Percentiles rank a stretch among this genome's conserved stretches.
phyloP scores from a whole-genome alignment of 1,139 yeast genomes.

The Protomyces macrosporus region DNA sequence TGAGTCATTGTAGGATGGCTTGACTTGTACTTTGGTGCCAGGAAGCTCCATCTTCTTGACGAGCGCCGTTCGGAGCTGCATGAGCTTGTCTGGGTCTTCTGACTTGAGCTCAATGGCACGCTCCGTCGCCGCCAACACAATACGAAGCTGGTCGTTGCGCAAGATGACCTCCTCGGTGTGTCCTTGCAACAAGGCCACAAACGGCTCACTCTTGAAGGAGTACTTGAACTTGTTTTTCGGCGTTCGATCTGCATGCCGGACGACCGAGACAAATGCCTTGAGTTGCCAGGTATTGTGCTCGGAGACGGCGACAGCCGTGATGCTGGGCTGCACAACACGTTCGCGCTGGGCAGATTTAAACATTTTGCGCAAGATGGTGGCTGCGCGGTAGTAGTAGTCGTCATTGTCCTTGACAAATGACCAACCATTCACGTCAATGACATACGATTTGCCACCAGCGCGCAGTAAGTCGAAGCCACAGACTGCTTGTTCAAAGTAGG shows the following conservation, averaged over 20 bases:
- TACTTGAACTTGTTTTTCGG: conserved; percentile 98
- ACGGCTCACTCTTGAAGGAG: conserved; percentile 81
- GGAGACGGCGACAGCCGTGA: conserved; percentile 37
- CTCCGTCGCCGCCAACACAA: conserved; percentile 77
- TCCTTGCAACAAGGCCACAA: conserved; percentile 82
- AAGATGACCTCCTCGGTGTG: conserved; percentile 94
- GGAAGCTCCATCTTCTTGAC: conserved; percentile 87
- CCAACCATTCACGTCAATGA: conserved; percentile 96
- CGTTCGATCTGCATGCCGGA: conserved; percentile 96
- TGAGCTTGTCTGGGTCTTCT: conserved; percentile 74
- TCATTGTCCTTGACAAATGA: conserved; percentile 93
- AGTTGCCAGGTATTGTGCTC: conserved; percentile 95
- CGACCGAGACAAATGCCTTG: conserved; percentile 85
- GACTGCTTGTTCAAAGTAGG: conserved; percentile 83
- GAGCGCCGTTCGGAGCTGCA: conserved; percentile 71
- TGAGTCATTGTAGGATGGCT: conserved; percentile 65
- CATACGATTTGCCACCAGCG: conserved; percentile 82
- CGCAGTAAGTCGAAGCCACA: conserved; percentile 95
- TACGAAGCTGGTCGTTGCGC: conserved; percentile 75
- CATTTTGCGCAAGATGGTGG: conserved; percentile 67
- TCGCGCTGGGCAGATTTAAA: conserved; percentile 58
- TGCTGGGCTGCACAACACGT: conserved; percentile 41
- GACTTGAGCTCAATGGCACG: conserved; percentile 70
- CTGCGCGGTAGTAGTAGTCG: conserved; percentile 78
- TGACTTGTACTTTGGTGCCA: conserved; percentile 93